These are phyloP conservation scores for Coemansia sp. DNA, from an alignment of 192 early-diverging fungal genomes.

Conservation along the genomic window DNA sequence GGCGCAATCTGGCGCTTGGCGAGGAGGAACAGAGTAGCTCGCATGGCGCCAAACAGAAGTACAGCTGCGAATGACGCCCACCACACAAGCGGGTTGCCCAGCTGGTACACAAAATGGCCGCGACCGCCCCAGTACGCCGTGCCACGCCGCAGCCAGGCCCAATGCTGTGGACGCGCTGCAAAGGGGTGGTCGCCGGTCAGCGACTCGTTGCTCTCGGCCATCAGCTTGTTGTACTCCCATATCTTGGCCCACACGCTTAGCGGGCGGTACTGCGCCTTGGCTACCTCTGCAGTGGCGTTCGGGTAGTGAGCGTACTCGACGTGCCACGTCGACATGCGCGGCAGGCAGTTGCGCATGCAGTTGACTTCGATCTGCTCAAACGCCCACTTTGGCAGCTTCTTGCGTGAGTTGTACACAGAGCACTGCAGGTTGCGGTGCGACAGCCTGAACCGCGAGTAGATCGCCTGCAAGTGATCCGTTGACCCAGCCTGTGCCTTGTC, in stretches of 20 bases:
- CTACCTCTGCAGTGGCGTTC: conserved; percentile 43
- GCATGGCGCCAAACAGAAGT: conserved; percentile 54
- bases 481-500: conserved; percentile 46
- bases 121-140: conserved; percentile 84
- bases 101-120: conserved; percentile 76
- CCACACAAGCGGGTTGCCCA: conserved; percentile 89
- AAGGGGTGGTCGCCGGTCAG: conserved; percentile 90
- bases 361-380: conserved; percentile 92
- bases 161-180: conserved; percentile 83
- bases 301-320: conserved; percentile 63
- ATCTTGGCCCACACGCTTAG: conserved; percentile 79
- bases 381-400: conserved; percentile 89
- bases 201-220: conserved; percentile 83
- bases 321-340: conserved; percentile 76
- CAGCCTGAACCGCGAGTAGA: conserved; percentile 69
- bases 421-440: conserved; percentile 70
- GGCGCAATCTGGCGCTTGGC: conserved; percentile 57
- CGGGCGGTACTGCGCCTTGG: conserved; percentile 54
- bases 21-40: conserved; percentile 50
- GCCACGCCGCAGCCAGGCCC: conserved; percentile 83
- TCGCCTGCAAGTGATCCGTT: conserved; percentile 57
- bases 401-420: conserved; percentile 74
- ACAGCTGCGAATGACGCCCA: conserved; percentile 67
- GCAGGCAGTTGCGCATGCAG: conserved; percentile 79
- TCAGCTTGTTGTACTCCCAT: conserved; percentile 77